Conservation (phyloP, 345 rosid genomes). For the Reutealis trisperma region DNA sequence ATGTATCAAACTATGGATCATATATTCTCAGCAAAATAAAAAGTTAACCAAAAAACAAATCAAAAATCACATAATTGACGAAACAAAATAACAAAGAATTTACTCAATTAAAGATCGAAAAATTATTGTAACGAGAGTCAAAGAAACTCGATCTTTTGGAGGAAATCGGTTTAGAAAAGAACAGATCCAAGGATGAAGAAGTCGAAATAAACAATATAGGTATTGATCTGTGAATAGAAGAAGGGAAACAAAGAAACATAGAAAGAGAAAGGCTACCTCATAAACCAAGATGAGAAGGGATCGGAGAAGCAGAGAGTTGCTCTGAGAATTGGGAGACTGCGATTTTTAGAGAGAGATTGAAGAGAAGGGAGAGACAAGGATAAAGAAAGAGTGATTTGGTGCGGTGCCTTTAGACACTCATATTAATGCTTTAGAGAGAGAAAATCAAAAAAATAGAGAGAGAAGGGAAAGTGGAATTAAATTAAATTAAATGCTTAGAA, state of each 20-base stretch:
- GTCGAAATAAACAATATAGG: neutral
- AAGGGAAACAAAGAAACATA: too few relatives aligned
- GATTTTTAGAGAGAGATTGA: neutral
- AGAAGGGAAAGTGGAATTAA: neutral
- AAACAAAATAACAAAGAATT: neutral
- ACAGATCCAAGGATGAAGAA: neutral
- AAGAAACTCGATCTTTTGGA: neutral
- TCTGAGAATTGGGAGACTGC: neutral
- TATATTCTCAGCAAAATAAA: too few relatives aligned
- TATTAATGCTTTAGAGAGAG: neutral
- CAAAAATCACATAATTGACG: neutral
- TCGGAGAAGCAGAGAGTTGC: slow-evolving; percentile 17
- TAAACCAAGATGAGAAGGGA: slow-evolving; percentile 33
- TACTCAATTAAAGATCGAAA: neutral
- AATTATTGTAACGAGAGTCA: neutral
- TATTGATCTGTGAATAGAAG: neutral
- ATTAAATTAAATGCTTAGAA: neutral
- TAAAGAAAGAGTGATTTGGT: neutral
- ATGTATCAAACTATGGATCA: too few relatives aligned
- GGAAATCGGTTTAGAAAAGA: neutral
- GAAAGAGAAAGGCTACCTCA: slow-evolving; percentile 20
- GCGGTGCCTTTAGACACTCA: neutral
- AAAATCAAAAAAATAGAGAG: neutral
- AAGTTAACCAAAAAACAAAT: neutral
- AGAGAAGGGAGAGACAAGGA: neutral